Evolutionary conservation across 805 yeast genomes (phyloP).

Genomic region (Saturnispora sanitii): DNA sequence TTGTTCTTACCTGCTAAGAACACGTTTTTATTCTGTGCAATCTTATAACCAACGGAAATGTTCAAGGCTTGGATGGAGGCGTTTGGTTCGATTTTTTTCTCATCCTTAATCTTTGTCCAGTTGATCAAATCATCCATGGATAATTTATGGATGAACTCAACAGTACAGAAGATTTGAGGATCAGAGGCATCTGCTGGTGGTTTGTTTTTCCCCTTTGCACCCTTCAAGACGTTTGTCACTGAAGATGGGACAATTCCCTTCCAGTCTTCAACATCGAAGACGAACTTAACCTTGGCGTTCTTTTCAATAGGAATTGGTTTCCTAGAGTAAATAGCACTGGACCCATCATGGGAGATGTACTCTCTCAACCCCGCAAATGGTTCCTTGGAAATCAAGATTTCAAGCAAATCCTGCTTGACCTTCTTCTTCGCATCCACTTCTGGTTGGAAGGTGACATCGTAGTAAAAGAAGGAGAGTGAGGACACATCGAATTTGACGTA

Average conservation of each 20-base stretch:
- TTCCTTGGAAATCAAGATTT: slow-evolving; percentile 14
- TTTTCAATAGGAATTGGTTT: slow-evolving; percentile 17
- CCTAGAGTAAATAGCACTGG: slow-evolving; percentile 16
- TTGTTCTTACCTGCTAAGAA: slow-evolving; percentile 18
- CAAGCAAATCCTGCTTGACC: slow-evolving; percentile 16
- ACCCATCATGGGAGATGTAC: slow-evolving; percentile 19
- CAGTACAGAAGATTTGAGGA: slow-evolving; percentile 15
- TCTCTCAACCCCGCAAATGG: slow-evolving; percentile 13
- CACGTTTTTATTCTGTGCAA: slow-evolving; percentile 16
- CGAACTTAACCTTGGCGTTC: slow-evolving; percentile 14
- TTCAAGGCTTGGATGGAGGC: slow-evolving; percentile 20
- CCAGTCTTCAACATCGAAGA: slow-evolving; percentile 16
- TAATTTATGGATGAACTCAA: slow-evolving; percentile 17
- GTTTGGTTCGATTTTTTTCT: slow-evolving; percentile 16
- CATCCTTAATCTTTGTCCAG: slow-evolving; percentile 14
- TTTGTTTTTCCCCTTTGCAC: slow-evolving; percentile 4
- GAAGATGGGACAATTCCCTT: slow-evolving; percentile 16
- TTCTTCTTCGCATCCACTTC: slow-evolving; percentile 15
- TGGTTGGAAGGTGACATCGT: slow-evolving; percentile 19
- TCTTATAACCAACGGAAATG: slow-evolving; percentile 17
- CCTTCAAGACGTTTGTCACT: slow-evolving; percentile 10
- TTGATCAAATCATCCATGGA: slow-evolving; percentile 18
- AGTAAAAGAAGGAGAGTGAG: slow-evolving; percentile 14
- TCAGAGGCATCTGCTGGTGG: slow-evolving; percentile 4
- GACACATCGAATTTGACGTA: slow-evolving; percentile 14